phyloP scores from a whole-genome alignment of 73 alveolate genomes.

The Paramecium biaurelia region DNA sequence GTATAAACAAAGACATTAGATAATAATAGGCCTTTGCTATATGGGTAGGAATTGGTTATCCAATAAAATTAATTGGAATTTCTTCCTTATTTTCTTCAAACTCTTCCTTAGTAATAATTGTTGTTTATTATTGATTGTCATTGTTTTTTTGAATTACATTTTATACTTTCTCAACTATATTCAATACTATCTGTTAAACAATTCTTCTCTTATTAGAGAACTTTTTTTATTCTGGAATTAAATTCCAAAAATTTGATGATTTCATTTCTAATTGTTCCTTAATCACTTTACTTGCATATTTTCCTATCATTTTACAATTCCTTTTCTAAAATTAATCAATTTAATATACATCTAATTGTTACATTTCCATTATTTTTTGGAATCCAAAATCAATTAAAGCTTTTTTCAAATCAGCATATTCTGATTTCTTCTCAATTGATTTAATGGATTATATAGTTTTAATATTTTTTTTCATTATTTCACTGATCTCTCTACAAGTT shows the following conservation, averaged over 20 bases:
- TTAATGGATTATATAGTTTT: not conserved
- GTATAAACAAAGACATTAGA: not conserved
- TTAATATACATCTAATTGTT: not conserved
- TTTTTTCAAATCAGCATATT: not conserved
- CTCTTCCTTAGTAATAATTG: not conserved
- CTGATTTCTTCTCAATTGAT: not conserved
- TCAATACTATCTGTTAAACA: not conserved
- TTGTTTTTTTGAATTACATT: not conserved
- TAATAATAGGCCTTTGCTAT: not conserved
- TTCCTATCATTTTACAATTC: not conserved
- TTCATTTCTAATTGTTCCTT: not conserved
- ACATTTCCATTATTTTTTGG: not conserved
- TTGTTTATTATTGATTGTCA: not conserved
- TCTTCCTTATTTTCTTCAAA: not conserved
- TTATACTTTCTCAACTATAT: not conserved
- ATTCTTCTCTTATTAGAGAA: not conserved
- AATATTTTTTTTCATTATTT: not conserved
- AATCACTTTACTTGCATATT: not conserved
- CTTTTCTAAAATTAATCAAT: not conserved
- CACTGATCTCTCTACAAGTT: not conserved
- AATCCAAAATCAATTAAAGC: not conserved
- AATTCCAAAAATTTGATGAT: not conserved
- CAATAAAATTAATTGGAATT: not conserved
- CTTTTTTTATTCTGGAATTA: not conserved
- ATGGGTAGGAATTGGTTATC: not conserved